Conservation (phyloP, 768 basidiomycete species). For the Kwoniella sp. region DNA sequence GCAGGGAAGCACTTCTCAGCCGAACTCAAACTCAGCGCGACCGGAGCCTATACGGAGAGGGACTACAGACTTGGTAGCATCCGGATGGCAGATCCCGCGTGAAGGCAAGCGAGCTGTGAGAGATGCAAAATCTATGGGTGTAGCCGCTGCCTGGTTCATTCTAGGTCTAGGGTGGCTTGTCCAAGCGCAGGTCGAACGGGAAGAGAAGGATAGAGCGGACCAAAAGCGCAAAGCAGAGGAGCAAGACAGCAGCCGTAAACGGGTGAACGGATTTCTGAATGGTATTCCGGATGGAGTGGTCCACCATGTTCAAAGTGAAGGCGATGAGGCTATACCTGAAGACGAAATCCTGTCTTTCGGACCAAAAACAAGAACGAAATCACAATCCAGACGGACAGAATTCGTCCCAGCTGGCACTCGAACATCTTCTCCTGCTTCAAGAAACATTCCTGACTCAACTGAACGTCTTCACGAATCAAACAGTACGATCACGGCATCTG, state of each 20-base stretch:
- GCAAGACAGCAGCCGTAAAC: background rate
- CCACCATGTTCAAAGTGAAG: background rate
- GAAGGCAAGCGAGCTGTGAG: constrained; percentile 45
- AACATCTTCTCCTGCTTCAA: background rate
- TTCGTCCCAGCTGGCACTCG: background rate
- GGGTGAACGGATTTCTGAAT: background rate
- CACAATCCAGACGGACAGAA: background rate
- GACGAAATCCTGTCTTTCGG: constrained; percentile 19
- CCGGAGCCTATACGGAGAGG: constrained; percentile 11
- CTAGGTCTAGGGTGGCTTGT: constrained; percentile 45
- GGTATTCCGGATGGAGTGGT: background rate
- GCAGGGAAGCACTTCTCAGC: background rate
- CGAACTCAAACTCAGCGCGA: background rate
- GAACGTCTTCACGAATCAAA: background rate
- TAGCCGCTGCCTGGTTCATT: constrained; percentile 46
- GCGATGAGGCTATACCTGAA: background rate
- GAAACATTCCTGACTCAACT: background rate
- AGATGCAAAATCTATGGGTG: constrained; percentile 46
- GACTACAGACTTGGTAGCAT: constrained; percentile 24
- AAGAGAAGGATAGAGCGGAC: constrained; percentile 4
- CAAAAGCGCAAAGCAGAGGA: background rate
- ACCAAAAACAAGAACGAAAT: constrained; percentile 8
- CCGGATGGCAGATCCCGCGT: constrained; percentile 42
- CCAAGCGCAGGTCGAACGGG: constrained; percentile 25
- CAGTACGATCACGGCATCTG: background rate